Base-by-base conservation (phyloP, 1,139 yeast genomes). In the Casaregolazyma suthepensis region DNA sequence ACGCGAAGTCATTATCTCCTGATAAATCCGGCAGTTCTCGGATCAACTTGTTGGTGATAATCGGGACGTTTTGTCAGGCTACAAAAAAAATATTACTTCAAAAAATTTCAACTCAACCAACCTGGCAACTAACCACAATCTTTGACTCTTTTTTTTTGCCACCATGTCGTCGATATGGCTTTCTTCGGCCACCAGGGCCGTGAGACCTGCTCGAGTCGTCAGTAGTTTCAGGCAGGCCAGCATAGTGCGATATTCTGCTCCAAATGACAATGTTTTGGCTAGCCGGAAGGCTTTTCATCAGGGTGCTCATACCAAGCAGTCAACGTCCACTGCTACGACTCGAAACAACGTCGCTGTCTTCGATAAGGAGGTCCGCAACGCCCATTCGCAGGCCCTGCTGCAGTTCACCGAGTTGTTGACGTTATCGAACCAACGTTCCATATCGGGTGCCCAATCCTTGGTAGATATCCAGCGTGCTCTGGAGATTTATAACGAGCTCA, bases 401-500 rank as follows among this genome's bases (percentile, higher is more conserved):
- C 57, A 55, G 43, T 51, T 57, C 45, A 38, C 48, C 17, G 58
- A 57, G 37, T 50, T 55, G 10, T 31, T 59, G 45, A 56, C 59
- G 10, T 50, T 60, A 40, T 49, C 63, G 9, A 61, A 55, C 38
- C 63, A 61, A 47, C 54, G 59, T n/a, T 51, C 57, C 12, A 54
- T 53, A 26, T 45, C 45, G 13, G 63, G 59, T 17, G 48, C 54
- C n/a, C 56, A 56, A 38, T 43, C 51, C 26, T 51, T 59, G 19
- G 58, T 54, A 19, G 67, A 64, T 50, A 60, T 63, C 35, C 57
- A 56, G 22, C 59, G 56, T 26, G 66, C 67, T 18, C 60, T 64
- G 67, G 55, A 50, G 10, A 58, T 64, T 6, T 65, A 63, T 54
- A 48, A 60, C 26, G 54, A 58, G 52, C 57, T 64, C 29, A 54